These are phyloP conservation scores for Hypoxylon sp. DNA, from an alignment of 2,329 filamentous ascomycete genomes.

Conservation along the genomic window DNA sequence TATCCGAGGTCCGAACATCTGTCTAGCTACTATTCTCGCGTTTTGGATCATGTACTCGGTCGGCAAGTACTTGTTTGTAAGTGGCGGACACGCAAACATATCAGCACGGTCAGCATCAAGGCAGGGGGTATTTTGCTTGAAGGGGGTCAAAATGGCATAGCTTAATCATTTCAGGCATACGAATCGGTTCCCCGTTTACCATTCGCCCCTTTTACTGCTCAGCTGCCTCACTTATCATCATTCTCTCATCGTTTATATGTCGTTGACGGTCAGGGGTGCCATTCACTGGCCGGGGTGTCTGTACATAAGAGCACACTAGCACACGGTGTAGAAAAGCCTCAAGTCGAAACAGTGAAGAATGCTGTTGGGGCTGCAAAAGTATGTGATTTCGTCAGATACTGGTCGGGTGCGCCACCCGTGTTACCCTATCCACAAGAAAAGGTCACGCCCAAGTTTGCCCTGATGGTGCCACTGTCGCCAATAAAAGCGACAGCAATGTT, in stretches of 20 bases:
- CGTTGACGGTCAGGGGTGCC: slow-evolving; percentile 3
- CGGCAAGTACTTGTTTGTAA: slow-evolving; percentile 26
- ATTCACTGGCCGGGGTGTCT: slow-evolving; percentile 22
- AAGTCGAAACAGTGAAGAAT: slow-evolving; percentile 5
- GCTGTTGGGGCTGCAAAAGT: slow-evolving; percentile 24
- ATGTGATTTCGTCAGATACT: slow-evolving; percentile 30
- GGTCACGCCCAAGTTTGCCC: slow-evolving; percentile 34
- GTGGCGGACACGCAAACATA: slow-evolving; percentile 23
- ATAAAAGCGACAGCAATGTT: slow-evolving; percentile 18
- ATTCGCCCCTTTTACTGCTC: slow-evolving; percentile 8
- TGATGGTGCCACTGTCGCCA: slow-evolving; percentile 35
- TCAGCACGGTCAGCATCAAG: slow-evolving; percentile 2
- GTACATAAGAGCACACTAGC: slow-evolving; percentile 5
- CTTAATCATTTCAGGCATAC: slow-evolving; percentile 22
- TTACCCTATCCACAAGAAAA: slow-evolving; percentile 34
- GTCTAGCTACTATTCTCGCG: slow-evolving; percentile 4
- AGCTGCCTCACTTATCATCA: slow-evolving; percentile 19
- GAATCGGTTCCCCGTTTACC: slow-evolving; percentile 13
- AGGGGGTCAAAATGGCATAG: not conserved
- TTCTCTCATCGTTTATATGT: slow-evolving; percentile 12
- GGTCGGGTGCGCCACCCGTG: slow-evolving; percentile 28
- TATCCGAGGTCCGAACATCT: slow-evolving; percentile 9
- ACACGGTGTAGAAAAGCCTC: slow-evolving; percentile 24
- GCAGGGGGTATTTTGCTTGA: slow-evolving; percentile 19
- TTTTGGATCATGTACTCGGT: slow-evolving; percentile 9